phyloP scores from a whole-genome alignment of 2,329 filamentous ascomycete genomes.

The Trichoderma arundinaceum region DNA sequence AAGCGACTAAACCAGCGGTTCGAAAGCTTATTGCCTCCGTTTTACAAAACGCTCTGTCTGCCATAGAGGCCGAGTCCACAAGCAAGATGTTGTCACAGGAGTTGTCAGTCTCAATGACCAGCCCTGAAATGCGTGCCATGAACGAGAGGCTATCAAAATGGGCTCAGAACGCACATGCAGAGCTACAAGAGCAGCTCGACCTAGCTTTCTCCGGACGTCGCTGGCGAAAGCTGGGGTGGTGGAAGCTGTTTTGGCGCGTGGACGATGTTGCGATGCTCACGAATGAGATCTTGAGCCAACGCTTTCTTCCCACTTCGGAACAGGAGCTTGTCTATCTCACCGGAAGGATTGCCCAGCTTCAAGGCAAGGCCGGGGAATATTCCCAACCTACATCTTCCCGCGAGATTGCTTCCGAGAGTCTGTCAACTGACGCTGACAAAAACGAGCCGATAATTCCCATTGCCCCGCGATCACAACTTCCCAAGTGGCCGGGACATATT shows the following conservation, averaged over 20 bases:
- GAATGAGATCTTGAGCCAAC: constrained; percentile 74
- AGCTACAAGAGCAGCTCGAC: constrained; percentile 81
- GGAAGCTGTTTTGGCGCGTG: constrained; percentile 93
- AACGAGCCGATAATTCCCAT: constrained; percentile 38
- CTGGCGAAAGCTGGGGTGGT: constrained; percentile 87
- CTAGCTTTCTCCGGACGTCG: constrained; percentile 74
- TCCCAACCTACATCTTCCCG: constrained; percentile 44
- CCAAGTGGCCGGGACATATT: constrained; percentile 77
- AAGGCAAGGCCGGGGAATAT: constrained; percentile 42
- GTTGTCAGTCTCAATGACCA: not conserved
- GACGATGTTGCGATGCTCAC: constrained; percentile 89
- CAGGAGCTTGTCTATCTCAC: constrained; percentile 81
- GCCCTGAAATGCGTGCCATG: constrained; percentile 49
- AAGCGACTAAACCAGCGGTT: constrained; percentile 70
- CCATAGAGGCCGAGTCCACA: constrained; percentile 54
- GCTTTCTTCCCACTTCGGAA: constrained; percentile 80
- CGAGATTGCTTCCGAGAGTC: constrained; percentile 10
- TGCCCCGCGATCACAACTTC: constrained; percentile 37
- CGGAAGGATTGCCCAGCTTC: constrained; percentile 69
- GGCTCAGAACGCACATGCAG: constrained; percentile 80
- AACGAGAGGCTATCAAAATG: constrained; percentile 67
- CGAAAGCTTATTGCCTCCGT: constrained; percentile 70
- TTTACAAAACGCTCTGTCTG: constrained; percentile 58
- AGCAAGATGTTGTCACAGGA: constrained; percentile 9
- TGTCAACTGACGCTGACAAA: constrained; percentile 34